Evolutionary conservation across 495 filamentous ascomycete species (phyloP), one percentile per base, ranked within the genome.

Genomic region (Letharia lupina): DNA sequence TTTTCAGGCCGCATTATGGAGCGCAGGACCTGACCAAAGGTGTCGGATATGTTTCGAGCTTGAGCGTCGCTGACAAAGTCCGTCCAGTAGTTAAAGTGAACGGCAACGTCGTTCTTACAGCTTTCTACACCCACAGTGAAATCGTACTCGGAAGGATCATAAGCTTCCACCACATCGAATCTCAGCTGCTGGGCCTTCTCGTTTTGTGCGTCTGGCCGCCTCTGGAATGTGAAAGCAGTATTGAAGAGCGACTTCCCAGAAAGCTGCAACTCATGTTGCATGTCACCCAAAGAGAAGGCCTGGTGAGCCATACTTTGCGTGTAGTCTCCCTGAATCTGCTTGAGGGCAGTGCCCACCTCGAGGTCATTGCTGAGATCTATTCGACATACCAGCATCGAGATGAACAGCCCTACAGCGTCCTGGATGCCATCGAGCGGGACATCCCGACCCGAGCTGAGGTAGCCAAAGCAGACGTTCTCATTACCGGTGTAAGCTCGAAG

Each of bases 381-480:
- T 18, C 81, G 75, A 69, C 82, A 85, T 63, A 82, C 81, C 23
- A 84, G 73, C 78, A 83, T 84, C 67, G 82, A 83, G 68, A 84
- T 83, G 66, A 84, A 84, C 16, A 81, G 78, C 3, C 82, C 82
- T 37, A 82, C 78, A 61, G 81, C 80, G 56, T 83, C 76, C 44
- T 82, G 78, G 41, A 83, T 81, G 0, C 79, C 79, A n/a, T 72
- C 70, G 23, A 83, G 75, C 33, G 81, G 79, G 18, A 76, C 74
- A 71, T 81, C 79, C 50, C 82, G 75, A 39, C 81, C 81, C 44
- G 81, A 77, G 20, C 77, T 78, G 15, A 79, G 70, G 59, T 83
- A 83, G 4, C 84, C 84, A 67, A 87, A 88, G 66, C 80, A 83
- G n/a, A 87, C 77, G 40, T 83, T 79, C 56, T 84, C 77, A 6